Evolutionary conservation across 2,329 filamentous ascomycete genomes (phyloP), one percentile per base, ranked within the genome.

Genomic region (Fusarium sororula): DNA sequence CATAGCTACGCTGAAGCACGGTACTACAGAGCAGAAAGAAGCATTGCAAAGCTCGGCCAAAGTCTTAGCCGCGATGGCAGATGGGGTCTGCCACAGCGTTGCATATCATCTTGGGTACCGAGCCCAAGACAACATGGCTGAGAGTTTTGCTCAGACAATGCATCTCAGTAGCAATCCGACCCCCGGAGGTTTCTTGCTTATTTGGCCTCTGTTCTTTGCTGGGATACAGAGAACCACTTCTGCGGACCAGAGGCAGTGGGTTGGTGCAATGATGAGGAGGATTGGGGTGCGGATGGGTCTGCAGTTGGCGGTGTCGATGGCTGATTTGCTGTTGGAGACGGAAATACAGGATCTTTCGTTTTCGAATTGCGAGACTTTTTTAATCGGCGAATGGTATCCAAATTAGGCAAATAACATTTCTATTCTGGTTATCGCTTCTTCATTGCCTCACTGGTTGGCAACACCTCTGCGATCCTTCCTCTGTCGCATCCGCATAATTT

Each of bases 131-230:
- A 9, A 35, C 3, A 5, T 4, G 2, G 8, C 7, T 13, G 18
- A 15, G 2, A 17, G 5, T 6, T 13, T 45, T 22, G 18, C 22
- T 5, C 30, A 64, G n/a, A 22, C 32, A 17, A 17, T 26, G 22
- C 11, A 38, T 14, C 7, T n/a, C 1, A 30, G 35, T 3, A 63
- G 20, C 2, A 45, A 37, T 7, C 64, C 70, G 10, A 67, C 30
- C 22, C 74, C 73, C 0, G 71, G 74, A 13, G 73, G 62, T 0
- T 76, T 59, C 44, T 35, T 76, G 7, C 64, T 76, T 6, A 51
- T 76, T 1, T 76, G 73, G 74, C 74, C 74, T 15, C 17, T 74
- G 1, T 76, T 76, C 55, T 72, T 73, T 8, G 62, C 74, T 2
- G 71, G 65, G 3, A 66, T 75, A 30, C 48, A 68, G 22, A 67